A percentile compares a stretch with the other conserved stretches of the same genome.
phyloP scores from a whole-genome alignment of 192 early-diverging fungal genomes.

The Umbelopsis sp. region DNA sequence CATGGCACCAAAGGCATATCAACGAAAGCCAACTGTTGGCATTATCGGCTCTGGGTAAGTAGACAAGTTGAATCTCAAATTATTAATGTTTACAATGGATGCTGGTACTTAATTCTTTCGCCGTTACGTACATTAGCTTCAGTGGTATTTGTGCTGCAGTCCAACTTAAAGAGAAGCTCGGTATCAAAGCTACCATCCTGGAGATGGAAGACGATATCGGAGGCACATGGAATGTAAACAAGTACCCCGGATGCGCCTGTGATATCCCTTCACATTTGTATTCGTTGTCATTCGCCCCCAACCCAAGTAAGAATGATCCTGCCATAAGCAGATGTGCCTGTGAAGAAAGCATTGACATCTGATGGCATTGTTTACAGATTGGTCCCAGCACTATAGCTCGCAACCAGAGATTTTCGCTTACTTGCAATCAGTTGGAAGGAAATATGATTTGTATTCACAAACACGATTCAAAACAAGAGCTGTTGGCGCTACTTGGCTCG shows the following conservation, averaged over 20 bases:
- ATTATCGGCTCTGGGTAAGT: slow-evolving; percentile 51
- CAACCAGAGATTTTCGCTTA: slow-evolving; percentile 50
- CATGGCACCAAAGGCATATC: slow-evolving; percentile 6
- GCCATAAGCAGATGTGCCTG: background rate
- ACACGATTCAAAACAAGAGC: slow-evolving; percentile 45
- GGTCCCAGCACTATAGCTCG: slow-evolving; percentile 35
- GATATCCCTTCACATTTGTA: slow-evolving; percentile 48
- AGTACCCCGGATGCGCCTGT: slow-evolving; percentile 48
- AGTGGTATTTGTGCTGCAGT: slow-evolving; percentile 56
- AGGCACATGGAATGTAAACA: slow-evolving; percentile 55
- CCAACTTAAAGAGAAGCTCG: slow-evolving; percentile 49
- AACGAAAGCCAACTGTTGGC: slow-evolving; percentile 36
- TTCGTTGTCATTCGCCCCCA: slow-evolving; percentile 43
- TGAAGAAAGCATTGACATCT: background rate
- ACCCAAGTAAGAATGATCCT: slow-evolving; percentile 29
- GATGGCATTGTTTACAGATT: slow-evolving; percentile 25
- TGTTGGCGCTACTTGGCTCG: slow-evolving; percentile 36
- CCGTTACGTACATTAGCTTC: slow-evolving; percentile 28
- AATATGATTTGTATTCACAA: slow-evolving; percentile 42
- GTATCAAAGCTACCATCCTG: slow-evolving; percentile 43
- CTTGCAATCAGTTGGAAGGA: slow-evolving; percentile 34
- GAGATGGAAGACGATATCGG: slow-evolving; percentile 52
- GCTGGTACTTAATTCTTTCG: too few relatives aligned
- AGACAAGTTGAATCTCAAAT: background rate
- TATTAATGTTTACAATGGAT: background rate